Percentiles rank a stretch among this genome's conserved stretches.
Evolutionary conservation across 2,329 filamentous ascomycete species (phyloP).

Genomic region (Ophiocordyceps camponoti-saundersi): DNA sequence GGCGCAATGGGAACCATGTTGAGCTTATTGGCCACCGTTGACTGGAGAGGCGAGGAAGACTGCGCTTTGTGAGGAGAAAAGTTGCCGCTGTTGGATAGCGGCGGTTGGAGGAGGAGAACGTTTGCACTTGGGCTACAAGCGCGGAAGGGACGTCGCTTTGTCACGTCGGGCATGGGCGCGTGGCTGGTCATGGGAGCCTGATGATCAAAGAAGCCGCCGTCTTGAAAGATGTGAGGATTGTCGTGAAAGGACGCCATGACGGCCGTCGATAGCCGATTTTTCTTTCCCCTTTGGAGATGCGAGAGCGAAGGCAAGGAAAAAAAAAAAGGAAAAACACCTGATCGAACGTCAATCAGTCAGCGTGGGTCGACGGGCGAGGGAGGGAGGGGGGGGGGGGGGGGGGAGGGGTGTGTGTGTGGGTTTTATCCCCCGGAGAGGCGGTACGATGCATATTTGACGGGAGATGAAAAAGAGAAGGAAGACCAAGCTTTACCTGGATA

Average conservation of each 20-base stretch:
- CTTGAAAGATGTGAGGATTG: slow-evolving; percentile 34
- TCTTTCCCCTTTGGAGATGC: too few relatives aligned
- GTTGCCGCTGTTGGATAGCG: slow-evolving; percentile 31
- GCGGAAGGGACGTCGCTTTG: slow-evolving; percentile 30
- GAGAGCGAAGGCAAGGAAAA: too few relatives aligned
- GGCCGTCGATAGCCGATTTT: slow-evolving; percentile 15
- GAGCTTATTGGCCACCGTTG: slow-evolving; percentile 37
- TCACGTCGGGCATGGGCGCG: slow-evolving; percentile 35
- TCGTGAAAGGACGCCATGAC: slow-evolving; percentile 34
- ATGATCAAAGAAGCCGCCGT: slow-evolving; percentile 30
- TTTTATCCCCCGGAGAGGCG: background rate
- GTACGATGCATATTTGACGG: background rate
- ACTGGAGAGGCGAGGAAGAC: slow-evolving; percentile 42
- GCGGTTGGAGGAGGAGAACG: slow-evolving; percentile 45
- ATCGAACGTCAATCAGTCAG: background rate
- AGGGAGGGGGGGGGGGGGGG: background rate
- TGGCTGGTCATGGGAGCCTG: slow-evolving; percentile 33
- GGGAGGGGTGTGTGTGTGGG: background rate
- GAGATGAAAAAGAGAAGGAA: slow-evolving; percentile 1
- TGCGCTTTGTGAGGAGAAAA: slow-evolving; percentile 55
- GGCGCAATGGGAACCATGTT: slow-evolving; percentile 52
- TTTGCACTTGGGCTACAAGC: slow-evolving; percentile 33
- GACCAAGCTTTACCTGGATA: slow-evolving; percentile 1
- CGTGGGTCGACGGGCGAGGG: background rate
- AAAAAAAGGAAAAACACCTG: background rate